A percentile compares a stretch with the other conserved stretches of the same genome.
These are phyloP conservation scores for Wallacemonas sp. DNA, from an alignment of 208 protist genomes.

Conservation along the genomic window DNA sequence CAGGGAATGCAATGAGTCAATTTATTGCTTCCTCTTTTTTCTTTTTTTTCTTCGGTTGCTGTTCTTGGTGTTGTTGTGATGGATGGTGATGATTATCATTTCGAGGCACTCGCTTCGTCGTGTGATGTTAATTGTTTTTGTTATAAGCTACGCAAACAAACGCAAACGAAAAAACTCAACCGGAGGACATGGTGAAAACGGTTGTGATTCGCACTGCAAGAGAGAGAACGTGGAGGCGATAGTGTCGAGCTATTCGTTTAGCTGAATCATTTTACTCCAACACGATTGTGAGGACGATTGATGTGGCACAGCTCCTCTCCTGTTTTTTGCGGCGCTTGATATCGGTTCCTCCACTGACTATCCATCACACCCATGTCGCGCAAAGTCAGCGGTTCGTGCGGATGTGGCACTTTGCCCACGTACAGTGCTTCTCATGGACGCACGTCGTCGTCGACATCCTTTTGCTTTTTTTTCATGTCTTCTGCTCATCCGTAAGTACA, in stretches of 20 bases:
- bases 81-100: background rate
- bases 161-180: background rate
- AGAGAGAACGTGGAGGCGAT: background rate
- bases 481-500: too few relatives aligned
- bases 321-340: too few relatives aligned
- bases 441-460: too few relatives aligned
- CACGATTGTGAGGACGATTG: too few relatives aligned
- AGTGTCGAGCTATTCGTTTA: background rate
- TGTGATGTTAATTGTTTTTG: background rate
- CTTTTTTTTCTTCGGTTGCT: constrained; percentile 16
- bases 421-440: too few relatives aligned
- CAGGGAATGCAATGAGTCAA: background rate
- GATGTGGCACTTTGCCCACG: too few relatives aligned
- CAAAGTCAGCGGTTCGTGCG: too few relatives aligned
- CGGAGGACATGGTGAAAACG: too few relatives aligned
- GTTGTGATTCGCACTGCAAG: background rate
- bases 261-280: background rate
- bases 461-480: too few relatives aligned
- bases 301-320: too few relatives aligned
- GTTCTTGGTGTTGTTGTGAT: background rate
- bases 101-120: background rate
- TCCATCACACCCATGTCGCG: too few relatives aligned
- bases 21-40: constrained; percentile 1
- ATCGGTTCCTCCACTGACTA: too few relatives aligned
- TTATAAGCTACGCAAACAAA: background rate